Conservation (phyloP, 768 basidiomycete species). For the Kwoniella sp. region DNA sequence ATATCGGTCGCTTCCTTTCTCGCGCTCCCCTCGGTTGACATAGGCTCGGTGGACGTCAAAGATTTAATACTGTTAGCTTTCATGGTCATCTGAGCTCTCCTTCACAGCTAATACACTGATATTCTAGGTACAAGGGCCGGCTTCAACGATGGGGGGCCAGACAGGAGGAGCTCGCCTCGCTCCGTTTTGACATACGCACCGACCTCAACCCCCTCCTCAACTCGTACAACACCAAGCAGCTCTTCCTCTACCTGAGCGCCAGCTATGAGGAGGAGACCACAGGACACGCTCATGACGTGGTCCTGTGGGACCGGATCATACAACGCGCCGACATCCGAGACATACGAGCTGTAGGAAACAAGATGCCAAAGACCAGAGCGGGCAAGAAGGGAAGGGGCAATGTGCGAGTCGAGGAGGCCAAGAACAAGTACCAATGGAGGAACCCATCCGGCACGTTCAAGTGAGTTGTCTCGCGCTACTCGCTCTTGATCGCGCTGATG, state of each 20-base stretch:
- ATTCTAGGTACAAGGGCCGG: constrained; percentile 31
- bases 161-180: constrained; percentile 40
- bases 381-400: constrained; percentile 40
- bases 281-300: constrained; percentile 32
- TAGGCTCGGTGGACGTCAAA: constrained; percentile 36
- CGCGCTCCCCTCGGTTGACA: constrained; percentile 29
- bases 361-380: constrained; percentile 17
- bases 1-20: constrained; percentile 39
- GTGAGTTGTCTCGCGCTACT: constrained; percentile 18
- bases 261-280: constrained; percentile 23
- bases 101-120: too few species aligned
- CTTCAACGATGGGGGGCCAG: constrained; percentile 35
- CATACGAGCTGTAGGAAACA: constrained; percentile 38
- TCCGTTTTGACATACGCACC: constrained; percentile 40
- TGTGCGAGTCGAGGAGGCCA: constrained; percentile 37
- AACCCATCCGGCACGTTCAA: constrained; percentile 40
- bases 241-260: constrained; percentile 42
- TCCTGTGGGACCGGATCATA: constrained; percentile 42
- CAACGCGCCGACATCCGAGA: constrained; percentile 31
- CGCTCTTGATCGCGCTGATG: background rate
- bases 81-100: background rate
- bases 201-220: constrained; percentile 39
- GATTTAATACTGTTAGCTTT: constrained; percentile 38
- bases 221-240: constrained; percentile 46
- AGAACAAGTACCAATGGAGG: constrained; percentile 43